Evolutionary conservation across 495 filamentous ascomycete genomes (phyloP).

Genomic region (Mytilinidion resinicola): DNA sequence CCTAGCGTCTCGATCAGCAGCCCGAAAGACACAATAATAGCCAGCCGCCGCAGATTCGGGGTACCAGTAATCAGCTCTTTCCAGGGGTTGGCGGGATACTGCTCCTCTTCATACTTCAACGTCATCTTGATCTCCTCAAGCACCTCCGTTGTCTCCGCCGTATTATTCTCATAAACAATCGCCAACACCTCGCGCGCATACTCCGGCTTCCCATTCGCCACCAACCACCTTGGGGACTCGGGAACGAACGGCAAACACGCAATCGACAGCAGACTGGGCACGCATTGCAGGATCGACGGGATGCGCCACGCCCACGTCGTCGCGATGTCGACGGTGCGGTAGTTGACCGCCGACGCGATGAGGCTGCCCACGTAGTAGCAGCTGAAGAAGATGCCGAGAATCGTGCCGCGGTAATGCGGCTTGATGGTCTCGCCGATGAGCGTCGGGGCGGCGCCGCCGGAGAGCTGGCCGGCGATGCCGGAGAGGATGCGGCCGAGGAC

Average conservation of each 20-base stretch:
- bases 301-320: conserved; percentile 17
- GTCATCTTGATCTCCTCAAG: neutral
- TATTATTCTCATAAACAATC: conserved; percentile 44
- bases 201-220: conserved; percentile 44
- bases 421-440: conserved; percentile 4
- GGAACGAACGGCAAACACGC: conserved; percentile 39
- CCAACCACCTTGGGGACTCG: conserved; percentile 56
- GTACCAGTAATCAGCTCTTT: too few species aligned
- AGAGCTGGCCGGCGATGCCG: conserved; percentile 4
- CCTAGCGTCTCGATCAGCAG: conserved; percentile 11
- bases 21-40: conserved; percentile 3
- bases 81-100: too few species aligned
- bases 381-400: conserved; percentile 4
- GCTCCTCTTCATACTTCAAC: too few species aligned
- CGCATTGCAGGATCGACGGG: conserved; percentile 4
- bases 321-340: conserved; percentile 1
- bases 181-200: conserved; percentile 47
- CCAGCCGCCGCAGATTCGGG: too few species aligned
- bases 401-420: conserved; percentile 3
- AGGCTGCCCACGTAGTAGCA: conserved; percentile 2
- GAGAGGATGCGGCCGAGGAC: conserved; percentile 8
- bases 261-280: conserved; percentile 10
- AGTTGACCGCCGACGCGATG: neutral
- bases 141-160: conserved; percentile 30
- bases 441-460: neutral